A percentile compares a stretch with the other conserved stretches of the same genome.
Evolutionary conservation across 192 early-diverging fungal species (phyloP).

Genomic region (Nowakowskiella sp.): DNA sequence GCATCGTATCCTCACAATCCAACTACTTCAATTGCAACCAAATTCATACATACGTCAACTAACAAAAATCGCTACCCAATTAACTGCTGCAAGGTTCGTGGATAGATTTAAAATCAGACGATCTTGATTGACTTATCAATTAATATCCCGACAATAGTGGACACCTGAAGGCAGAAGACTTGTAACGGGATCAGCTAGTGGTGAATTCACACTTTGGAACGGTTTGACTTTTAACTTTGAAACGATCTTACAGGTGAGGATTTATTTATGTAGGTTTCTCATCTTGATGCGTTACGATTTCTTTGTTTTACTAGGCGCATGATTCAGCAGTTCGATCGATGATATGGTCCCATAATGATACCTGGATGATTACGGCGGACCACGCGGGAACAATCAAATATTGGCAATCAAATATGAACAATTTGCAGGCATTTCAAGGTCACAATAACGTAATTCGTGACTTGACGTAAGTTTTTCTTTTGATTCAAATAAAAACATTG

Average conservation of each 20-base stretch:
- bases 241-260: constrained; percentile 74
- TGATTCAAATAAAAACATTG: background rate
- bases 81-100: constrained; percentile 75
- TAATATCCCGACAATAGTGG: constrained; percentile 59
- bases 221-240: constrained; percentile 98
- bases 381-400: constrained; percentile 91
- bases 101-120: background rate
- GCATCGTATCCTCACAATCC: constrained; percentile 66
- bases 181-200: constrained; percentile 85
- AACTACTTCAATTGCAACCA: constrained; percentile 66
- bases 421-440: constrained; percentile 76
- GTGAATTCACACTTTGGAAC: constrained; percentile 97
- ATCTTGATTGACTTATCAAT: constrained; percentile 3
- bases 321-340: constrained; percentile 89
- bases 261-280: background rate
- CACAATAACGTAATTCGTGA: constrained; percentile 89
- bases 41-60: constrained; percentile 86
- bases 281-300: constrained; percentile 8
- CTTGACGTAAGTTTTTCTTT: constrained; percentile 46
- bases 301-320: constrained; percentile 57
- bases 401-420: constrained; percentile 95
- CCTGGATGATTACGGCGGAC: constrained; percentile 92
- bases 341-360: constrained; percentile 93
- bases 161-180: constrained; percentile 92
- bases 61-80: constrained; percentile 88